Base-by-base conservation (phyloP, 805 yeast species). In the Ogataea dorogensis region DNA sequence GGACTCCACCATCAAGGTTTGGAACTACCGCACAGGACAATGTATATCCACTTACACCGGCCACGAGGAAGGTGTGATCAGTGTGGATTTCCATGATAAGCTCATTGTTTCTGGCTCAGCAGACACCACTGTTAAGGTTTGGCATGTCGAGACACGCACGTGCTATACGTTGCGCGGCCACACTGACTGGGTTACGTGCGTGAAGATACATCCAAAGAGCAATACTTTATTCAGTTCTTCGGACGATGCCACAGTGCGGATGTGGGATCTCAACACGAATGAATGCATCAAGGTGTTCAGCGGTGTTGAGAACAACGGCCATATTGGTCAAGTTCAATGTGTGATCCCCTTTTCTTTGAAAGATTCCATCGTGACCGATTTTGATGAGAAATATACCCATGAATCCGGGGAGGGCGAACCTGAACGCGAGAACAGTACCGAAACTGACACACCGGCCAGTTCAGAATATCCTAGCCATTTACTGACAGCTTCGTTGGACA, bases 21-120 rank as follows among this genome's bases (percentile, higher is more conserved):
- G 98, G 98, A 88, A 91, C 64, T 87, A 87, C 62, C 81, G 83
- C 46, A 87, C 95, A 0, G 98, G 98, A 23, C 84, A 85, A 58
- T 91, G 97, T 55, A 79, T 93, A 15, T 84, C 96, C 6, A 89
- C 98, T 0, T 88, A 93, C 61, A 70, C 91, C 25, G 98, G 98
- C 3, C 98, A 93, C 63, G 81, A 79, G 32, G 93, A 84, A 53
- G 79, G 86, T 33, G 95, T 93, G 4, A 69, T 84, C 26, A 77
- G 86, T 46, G 87, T 93, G 34, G 97, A 91, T 59, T 85, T 87
- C 48, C 70, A 70, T 45, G 73, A 76, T 45, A 86, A 86, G 52
- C 70, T 86, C 19, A 88, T 93, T 53, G 97, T 88, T 1, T 81
- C 93, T 7, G 98, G 98, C 0, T 81, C 94, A 22, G 95, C 96